Base-by-base conservation (phyloP, 768 basidiomycete species). In the Tricholoma matsutake region DNA sequence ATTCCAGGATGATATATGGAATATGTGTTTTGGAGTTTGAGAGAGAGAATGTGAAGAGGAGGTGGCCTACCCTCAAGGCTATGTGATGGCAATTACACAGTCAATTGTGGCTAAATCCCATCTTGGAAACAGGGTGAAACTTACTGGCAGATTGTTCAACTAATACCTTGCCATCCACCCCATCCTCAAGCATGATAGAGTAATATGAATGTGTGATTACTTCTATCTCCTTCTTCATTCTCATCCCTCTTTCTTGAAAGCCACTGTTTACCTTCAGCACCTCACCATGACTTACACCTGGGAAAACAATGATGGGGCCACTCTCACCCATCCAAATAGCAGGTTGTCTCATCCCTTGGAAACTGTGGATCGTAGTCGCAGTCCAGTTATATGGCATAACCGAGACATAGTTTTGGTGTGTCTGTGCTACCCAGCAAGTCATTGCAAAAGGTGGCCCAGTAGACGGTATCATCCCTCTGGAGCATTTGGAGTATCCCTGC, bases 291-390 rank as follows among this genome's bases (percentile, higher is more conserved):
- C 76, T 72, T 4, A 78, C 72, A 6, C 89, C 88, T 11, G 89
- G 87, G 28, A 80, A 78, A 25, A 91, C 76, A 5, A 82, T 77
- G 2, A 86, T 82, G 53, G 83, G 82, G 0, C 82, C 89, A 63
- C 85, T 89, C 65, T 90, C 89, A 2, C 88, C 91, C 91, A 94
- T 93, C 91, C 91, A 93, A 39, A 94, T 92, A 0, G 92, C 92
- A 10, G 91, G 91, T 65, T 92, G 92, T 57, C 91, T 85, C 3
- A 91, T 92, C 4, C 83, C 91, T 52, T 88, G 83, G 66, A 93
- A 92, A 1, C 92, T 91, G 65, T 90, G 86, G 3, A 92, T 83
- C 13, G 62, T 67, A 20, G 65, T 65, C 20, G 73, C 69, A 0
- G 88, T 87, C 69, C 82, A 79, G 69, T 90, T 89, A 67, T 87